Evolutionary conservation across 2,329 filamentous ascomycete genomes (phyloP), one percentile per base, ranked within the genome.

Genomic region (Fusarium domesticum): DNA sequence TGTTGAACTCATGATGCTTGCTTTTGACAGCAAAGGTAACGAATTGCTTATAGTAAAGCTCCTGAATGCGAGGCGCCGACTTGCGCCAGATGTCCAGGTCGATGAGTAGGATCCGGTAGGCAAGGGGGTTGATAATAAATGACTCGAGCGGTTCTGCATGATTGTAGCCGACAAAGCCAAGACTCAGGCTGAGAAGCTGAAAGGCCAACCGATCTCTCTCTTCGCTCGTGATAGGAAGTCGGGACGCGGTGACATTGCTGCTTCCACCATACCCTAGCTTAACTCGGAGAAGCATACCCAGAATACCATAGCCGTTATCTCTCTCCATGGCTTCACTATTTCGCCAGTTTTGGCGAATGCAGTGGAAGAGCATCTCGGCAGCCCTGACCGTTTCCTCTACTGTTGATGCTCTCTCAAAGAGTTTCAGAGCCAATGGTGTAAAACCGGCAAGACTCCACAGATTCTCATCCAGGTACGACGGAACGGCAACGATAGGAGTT

Each of bases 301-400:
- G 71, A 28, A 97, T 87, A 18, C 88, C 86, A 63, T 96, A 98
- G 0, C 92, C 95, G 56, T 95, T 93, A 47, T 95, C 90, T 58
- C 88, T 84, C 66, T 98, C 93, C 87, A 98, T 96, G 18, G 93
- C 91, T 64, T 98, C 95, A 56, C 93, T 97, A 55, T 97, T 97
- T 52, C 93, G 81, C 93, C 95, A 98, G 63, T 87, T 97, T 52
- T 87, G 85, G 54, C 87, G 85, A 38, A 96, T 87, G 48, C 88
- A 89, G 53, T 87, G 82, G 50, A 96, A 90, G 18, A 96, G 74
- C 58, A 95, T 86, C 59, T 95, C 83, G 3, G 95, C 83, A 1
- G 91, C 84, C 42, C 87, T 79, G 8, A 91, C 70, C 19, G 91
- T 82, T 35, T 84, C 83, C 37, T 90, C 81, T 6, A 80, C 74